A percentile compares a stretch with the other conserved stretches of the same genome.
These are phyloP conservation scores for Didymella glomerata DNA, from an alignment of 2,329 filamentous ascomycete species.

Conservation along the genomic window DNA sequence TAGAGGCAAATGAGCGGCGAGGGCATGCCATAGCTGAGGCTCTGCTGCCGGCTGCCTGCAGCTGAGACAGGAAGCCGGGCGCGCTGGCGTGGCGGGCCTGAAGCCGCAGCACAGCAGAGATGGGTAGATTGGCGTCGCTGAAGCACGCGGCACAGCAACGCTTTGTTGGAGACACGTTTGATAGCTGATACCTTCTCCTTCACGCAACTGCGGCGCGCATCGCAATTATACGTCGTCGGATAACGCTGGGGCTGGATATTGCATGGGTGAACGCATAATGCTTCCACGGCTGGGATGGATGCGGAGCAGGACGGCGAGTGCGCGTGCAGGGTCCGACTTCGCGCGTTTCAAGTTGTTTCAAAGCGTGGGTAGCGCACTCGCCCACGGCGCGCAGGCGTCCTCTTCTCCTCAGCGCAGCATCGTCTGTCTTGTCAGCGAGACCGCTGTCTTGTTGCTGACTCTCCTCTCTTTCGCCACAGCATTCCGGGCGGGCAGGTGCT, in stretches of 20 bases:
- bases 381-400: slow-evolving; percentile 12
- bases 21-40: slow-evolving; percentile 6
- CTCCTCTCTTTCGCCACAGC: slow-evolving; percentile 13
- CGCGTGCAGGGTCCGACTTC: slow-evolving; percentile 5
- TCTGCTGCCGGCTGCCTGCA: slow-evolving; percentile 14
- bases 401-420: slow-evolving; percentile 14
- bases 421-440: slow-evolving; percentile 15
- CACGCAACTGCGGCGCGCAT: slow-evolving; percentile 11
- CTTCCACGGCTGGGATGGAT: background rate
- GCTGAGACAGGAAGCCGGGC: slow-evolving; percentile 9
- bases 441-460: slow-evolving; percentile 17
- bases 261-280: slow-evolving; percentile 8
- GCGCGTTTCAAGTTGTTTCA: slow-evolving; percentile 12
- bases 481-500: slow-evolving; percentile 7
- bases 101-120: background rate
- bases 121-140: background rate
- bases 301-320: slow-evolving; percentile 8
- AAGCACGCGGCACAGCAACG: background rate
- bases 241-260: slow-evolving; percentile 8
- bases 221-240: slow-evolving; percentile 11
- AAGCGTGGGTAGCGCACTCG: slow-evolving; percentile 13
- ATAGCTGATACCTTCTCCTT: background rate
- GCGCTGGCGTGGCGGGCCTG: background rate
- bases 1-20: background rate
- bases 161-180: background rate